Evolutionary conservation across 345 rosid species (phyloP), one percentile per base, ranked within the genome.

Genomic region (Eutrema japonicum): DNA sequence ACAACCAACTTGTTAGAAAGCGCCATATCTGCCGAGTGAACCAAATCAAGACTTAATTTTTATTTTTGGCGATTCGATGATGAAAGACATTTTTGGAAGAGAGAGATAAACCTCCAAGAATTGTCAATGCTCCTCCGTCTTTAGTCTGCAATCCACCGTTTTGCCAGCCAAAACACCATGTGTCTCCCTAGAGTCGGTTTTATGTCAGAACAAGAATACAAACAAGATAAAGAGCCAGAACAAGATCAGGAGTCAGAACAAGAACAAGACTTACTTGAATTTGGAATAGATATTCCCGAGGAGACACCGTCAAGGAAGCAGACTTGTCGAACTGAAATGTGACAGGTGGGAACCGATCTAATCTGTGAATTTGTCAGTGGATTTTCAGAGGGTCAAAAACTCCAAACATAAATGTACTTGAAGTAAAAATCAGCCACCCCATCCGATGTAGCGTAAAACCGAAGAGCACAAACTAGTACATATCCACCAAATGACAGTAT

Each of bases 101-200:
- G 66, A 53, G 32, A 30, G 4, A 6, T 26, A 27, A 76, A 89
- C 98, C 97, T 91, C 98, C 98, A 77, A 94, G 79, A 47, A 94
- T 87, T 74, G 87, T 81, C 77, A 87, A 66, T 32, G 70, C 73
- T 72, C 40, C 76, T 58, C 89, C 89, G 47, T 80, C 88, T 81
- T 75, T 84, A 54, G 84, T 78, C 74, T 81, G 85, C 70, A 81
- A 4, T 16, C 84, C 88, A 36, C 92, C 77, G 10, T 77, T 86
- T 77, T 84, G 88, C 97, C 96, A 94, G 62, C 98, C 98, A 55
- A 94, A 57, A 65, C 98, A 94, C 93, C 93, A 91, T 3, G 32
- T 53, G 36, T 83, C 74, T 0, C 84, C 88, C 98, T 94, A 83
- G 6, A 27, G 37, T 29, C 55, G 60, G 26, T 70, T 49, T 50